A percentile compares a stretch with the other conserved stretches of the same genome.
These are phyloP conservation scores for Gnomoniopsis sp. DNA, from an alignment of 2,329 filamentous ascomycete species.

Conservation along the genomic window DNA sequence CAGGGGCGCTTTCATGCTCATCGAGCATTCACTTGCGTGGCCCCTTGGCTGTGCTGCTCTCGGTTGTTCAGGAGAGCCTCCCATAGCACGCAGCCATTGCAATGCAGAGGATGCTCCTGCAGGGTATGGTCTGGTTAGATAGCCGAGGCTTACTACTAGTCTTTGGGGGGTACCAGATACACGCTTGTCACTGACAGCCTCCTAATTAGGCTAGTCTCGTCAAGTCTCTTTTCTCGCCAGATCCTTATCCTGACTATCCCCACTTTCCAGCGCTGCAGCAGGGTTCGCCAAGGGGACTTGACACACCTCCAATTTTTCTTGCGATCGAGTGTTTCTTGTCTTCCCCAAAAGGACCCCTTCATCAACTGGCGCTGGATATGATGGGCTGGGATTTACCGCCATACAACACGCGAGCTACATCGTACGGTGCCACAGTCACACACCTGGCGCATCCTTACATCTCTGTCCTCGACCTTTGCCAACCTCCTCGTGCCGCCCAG, in stretches of 20 bases:
- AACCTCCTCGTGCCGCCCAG: too few species aligned
- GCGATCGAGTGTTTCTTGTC: constrained; percentile 12
- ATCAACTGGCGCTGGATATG: constrained; percentile 4
- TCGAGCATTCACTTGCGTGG: not conserved
- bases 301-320: constrained; percentile 8
- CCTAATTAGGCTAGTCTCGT: not conserved
- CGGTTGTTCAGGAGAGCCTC: not conserved
- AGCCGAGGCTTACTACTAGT: not conserved
- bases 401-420: not conserved
- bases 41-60: not conserved
- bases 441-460: too few species aligned
- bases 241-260: not conserved
- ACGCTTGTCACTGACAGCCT: not conserved
- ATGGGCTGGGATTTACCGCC: not conserved
- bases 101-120: not conserved
- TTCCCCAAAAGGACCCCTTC: constrained; percentile 18
- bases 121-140: not conserved
- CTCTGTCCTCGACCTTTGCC: too few species aligned
- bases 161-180: not conserved
- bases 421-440: too few species aligned
- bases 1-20: not conserved
- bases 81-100: not conserved
- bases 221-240: not conserved
- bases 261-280: not conserved
- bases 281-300: constrained; percentile 7